Evolutionary conservation across 202 grass and related monocot species (phyloP).

Genomic region (Digitaria exilis): DNA sequence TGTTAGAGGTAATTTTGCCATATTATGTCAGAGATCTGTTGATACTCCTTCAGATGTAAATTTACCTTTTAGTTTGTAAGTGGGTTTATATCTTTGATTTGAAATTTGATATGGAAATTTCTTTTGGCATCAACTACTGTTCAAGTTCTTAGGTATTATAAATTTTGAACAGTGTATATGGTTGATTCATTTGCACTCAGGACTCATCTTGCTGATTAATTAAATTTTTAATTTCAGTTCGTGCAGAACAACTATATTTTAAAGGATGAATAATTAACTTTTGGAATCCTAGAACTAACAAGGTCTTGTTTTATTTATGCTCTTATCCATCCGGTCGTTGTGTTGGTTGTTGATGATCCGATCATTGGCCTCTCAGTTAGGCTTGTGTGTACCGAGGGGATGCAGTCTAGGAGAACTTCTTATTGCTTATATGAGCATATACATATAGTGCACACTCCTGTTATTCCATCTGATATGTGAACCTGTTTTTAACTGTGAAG

Average conservation of each 20-base stretch:
- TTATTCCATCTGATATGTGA: slow-evolving; percentile 26
- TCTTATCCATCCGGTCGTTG: background rate
- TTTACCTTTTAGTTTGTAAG: slow-evolving; percentile 28
- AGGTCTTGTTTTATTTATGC: background rate
- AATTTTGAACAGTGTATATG: slow-evolving; percentile 17
- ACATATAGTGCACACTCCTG: slow-evolving; percentile 5
- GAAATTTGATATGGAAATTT: background rate
- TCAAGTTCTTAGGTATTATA: background rate
- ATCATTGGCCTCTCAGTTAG: background rate
- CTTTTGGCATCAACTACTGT: background rate
- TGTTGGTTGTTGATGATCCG: background rate
- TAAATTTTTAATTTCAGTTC: slow-evolving; percentile 18
- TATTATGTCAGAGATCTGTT: slow-evolving; percentile 15
- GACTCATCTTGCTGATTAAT: background rate
- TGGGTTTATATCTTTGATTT: slow-evolving; percentile 27
- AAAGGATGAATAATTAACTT: slow-evolving; percentile 3
- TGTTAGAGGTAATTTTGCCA: slow-evolving; percentile 76
- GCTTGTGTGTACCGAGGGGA: background rate
- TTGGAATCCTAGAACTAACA: background rate
- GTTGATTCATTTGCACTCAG: slow-evolving; percentile 17
- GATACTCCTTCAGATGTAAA: slow-evolving; percentile 22
- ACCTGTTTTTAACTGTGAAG: slow-evolving; percentile 29
- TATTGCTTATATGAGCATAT: slow-evolving; percentile 5
- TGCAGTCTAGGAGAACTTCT: slow-evolving; percentile 20
- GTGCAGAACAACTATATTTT: background rate